Base-by-base conservation (phyloP, 1,284 basidiomycete genomes). In the Irpex sp. region DNA sequence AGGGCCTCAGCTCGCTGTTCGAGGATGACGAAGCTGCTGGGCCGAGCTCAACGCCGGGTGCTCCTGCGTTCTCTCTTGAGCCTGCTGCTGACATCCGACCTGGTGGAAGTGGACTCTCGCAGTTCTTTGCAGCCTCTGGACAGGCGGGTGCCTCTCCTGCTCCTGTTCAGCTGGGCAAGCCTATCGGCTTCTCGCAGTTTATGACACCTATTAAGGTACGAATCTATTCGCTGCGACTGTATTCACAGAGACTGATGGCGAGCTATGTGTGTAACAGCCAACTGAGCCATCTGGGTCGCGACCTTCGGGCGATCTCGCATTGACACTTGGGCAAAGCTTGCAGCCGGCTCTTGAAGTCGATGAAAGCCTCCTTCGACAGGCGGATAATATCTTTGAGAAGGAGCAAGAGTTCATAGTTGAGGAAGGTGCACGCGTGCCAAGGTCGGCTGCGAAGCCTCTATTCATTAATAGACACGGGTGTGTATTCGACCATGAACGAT, bases 401-500 rank as follows among this genome's bases (percentile, higher is more conserved):
- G 90, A 91, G 66, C 89, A 91, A 67, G 86, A 80, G 57, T 82
- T 79, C 63, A 64, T 57, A 14, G 65, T 85, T 5, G 83, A 83
- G 55, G 79, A 78, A 16, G 80, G 80, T 42, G 72, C 70, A 73
- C 72, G 64, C 76, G 74, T 63, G 23, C 8, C 58, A 7, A 65
- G 56, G 14, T 36, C 58, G 58, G 59, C 71, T 65, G 54, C 69
- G 47, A 77, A 80, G 62, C 75, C 80, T 6, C 66, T 88, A 23
- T 91, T 87, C 69, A 79, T 91, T 23, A 84, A 87, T 57, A 86
- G 87, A 58, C 77, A 86, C 71, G 89, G 89, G 89, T 89, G 69
- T 59, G 79, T 67, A 33, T 54, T 23, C 63, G n/a, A 28, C 23
- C 23, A 23, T 28, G 4, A 28, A 5, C 56, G 37, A 58, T 42